These are phyloP conservation scores for Diophrys appendiculata DNA, from an alignment of 73 alveolate genomes.

Conservation along the genomic window DNA sequence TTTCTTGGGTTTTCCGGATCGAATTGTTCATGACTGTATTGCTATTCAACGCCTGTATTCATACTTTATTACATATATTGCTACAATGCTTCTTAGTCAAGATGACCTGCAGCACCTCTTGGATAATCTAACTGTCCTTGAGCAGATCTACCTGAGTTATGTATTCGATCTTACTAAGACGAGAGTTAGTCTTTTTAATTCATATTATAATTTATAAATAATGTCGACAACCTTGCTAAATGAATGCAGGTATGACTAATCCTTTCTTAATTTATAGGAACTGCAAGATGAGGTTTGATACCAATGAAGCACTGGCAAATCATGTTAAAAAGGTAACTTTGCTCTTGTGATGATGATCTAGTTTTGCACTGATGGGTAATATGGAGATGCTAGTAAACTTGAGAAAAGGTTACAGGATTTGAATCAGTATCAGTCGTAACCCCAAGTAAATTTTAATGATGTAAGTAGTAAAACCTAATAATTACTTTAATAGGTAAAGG, in stretches of 20 bases:
- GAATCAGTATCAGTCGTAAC: constrained; percentile 23
- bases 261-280: constrained; percentile 16
- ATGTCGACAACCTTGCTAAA: constrained; percentile 9
- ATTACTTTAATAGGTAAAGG: constrained; percentile 19
- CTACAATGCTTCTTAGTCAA: too few relatives aligned
- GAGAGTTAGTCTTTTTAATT: too few relatives aligned
- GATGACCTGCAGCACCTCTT: too few relatives aligned
- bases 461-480: constrained; percentile 4
- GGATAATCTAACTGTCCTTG: too few relatives aligned
- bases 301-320: constrained; percentile 39
- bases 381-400: constrained; percentile 28
- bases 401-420: constrained; percentile 34
- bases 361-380: constrained; percentile 52
- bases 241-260: constrained; percentile 27
- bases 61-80: too few relatives aligned
- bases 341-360: neutral
- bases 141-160: too few relatives aligned
- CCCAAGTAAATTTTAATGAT: constrained; percentile 24
- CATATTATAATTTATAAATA: neutral
- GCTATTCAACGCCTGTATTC: too few relatives aligned
- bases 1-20: too few relatives aligned
- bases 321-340: constrained; percentile 52
- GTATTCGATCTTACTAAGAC: too few relatives aligned
- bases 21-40: too few relatives aligned
- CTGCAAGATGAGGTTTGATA: constrained; percentile 62